Conservation (phyloP, 192 early-diverging fungal species). For the Coemansia sp. region DNA sequence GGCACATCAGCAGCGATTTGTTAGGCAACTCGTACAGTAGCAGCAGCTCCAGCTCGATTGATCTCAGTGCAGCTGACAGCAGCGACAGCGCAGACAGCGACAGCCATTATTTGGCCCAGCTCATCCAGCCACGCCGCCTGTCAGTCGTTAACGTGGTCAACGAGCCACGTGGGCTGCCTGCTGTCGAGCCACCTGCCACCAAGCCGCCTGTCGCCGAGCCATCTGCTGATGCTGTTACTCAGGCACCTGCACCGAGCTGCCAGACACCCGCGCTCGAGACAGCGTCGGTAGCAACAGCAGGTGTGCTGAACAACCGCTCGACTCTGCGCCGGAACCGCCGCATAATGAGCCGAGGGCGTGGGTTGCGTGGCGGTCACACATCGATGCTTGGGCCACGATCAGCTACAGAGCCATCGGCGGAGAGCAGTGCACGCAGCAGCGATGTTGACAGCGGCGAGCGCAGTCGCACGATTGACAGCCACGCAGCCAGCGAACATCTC, state of each 20-base stretch:
- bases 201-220: not conserved
- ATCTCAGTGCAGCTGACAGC: constrained; percentile 29
- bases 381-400: not conserved
- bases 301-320: constrained; percentile 17
- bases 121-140: constrained; percentile 17
- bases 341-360: constrained; percentile 22
- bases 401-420: not conserved
- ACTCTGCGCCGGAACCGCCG: constrained; percentile 45
- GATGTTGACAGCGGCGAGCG: not conserved
- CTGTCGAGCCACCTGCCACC: not conserved
- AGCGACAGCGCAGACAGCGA: constrained; percentile 34
- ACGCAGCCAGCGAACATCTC: not conserved
- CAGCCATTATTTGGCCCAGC: constrained; percentile 31
- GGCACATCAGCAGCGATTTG: constrained; percentile 52
- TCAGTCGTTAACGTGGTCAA: constrained; percentile 25
- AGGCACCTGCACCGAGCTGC: not conserved
- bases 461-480: not conserved
- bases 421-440: not conserved
- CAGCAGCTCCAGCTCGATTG: constrained; percentile 15
- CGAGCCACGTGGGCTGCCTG: not conserved
- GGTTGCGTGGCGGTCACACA: constrained; percentile 11
- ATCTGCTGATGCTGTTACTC: not conserved
- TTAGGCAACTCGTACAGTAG: constrained; percentile 29
- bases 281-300: constrained; percentile 1
- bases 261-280: not conserved